phyloP scores from a whole-genome alignment of 2,329 filamentous ascomycete genomes.

The Pseudohalonectria lignicola region DNA sequence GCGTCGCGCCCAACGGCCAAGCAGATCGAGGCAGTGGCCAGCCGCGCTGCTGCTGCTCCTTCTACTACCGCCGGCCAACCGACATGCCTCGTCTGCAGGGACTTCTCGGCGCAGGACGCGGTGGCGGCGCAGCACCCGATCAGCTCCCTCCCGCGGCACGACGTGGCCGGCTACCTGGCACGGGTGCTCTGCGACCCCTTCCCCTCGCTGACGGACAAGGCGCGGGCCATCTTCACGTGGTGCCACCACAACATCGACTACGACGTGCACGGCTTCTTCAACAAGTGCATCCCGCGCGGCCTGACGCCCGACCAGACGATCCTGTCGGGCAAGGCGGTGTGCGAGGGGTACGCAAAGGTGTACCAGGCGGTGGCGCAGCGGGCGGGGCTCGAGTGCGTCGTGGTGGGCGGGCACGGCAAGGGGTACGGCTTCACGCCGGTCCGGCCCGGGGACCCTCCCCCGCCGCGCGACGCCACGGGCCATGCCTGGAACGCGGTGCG shows the following conservation, averaged over 20 bases:
- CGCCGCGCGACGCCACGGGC: slow-evolving; percentile 47
- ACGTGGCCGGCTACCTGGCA: slow-evolving; percentile 65
- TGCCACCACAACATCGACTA: slow-evolving; percentile 89
- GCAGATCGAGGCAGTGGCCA: slow-evolving; percentile 35
- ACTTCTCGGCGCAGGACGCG: slow-evolving; percentile 72
- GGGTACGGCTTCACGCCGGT: slow-evolving; percentile 63
- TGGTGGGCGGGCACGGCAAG: slow-evolving; percentile 74
- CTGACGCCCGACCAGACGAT: slow-evolving; percentile 61
- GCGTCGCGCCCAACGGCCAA: slow-evolving; percentile 38
- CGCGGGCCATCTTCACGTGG: slow-evolving; percentile 88
- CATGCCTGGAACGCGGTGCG: slow-evolving; percentile 93
- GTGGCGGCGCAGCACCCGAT: slow-evolving; percentile 71
- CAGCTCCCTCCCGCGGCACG: slow-evolving; percentile 52
- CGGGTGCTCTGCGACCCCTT: slow-evolving; percentile 70
- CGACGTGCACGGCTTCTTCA: slow-evolving; percentile 71
- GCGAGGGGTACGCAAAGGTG: slow-evolving; percentile 78
- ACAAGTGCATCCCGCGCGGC: slow-evolving; percentile 51
- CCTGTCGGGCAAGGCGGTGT: slow-evolving; percentile 71
- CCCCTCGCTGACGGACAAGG: slow-evolving; percentile 76
- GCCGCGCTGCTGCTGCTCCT: slow-evolving; percentile 11
- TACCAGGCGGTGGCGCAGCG: slow-evolving; percentile 69
- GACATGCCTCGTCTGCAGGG: slow-evolving; percentile 79
- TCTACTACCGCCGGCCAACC: slow-evolving; percentile 10
- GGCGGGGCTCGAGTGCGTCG: slow-evolving; percentile 67
- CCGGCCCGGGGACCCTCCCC: slow-evolving; percentile 51